Base-by-base conservation (phyloP, 163 green algal species). In the Volvox carteri region DNA sequence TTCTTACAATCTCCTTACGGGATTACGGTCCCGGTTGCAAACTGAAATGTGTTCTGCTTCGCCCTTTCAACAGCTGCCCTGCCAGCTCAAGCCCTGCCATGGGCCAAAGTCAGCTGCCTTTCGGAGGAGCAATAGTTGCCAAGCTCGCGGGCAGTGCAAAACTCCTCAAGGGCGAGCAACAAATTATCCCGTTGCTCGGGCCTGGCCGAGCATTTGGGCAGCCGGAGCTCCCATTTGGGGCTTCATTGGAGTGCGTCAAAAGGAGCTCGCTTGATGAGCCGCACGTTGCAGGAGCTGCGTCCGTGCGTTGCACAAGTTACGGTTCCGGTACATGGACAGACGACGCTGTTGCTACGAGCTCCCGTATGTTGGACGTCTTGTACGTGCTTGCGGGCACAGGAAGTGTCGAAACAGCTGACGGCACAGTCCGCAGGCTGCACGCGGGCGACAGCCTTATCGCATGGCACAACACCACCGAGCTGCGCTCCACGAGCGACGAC, bases 401-500 rank as follows among this genome's bases (percentile, higher is more conserved):
- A 30, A n/a, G 42, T 3, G 39, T 84, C 1, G 58, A 2, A 2
- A 35, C 39, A 41, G 72, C 35, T 9, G 72, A 76, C 23, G 84
- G 84, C 28, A 41, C n/a, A 30, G 46, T 58, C 35, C 83, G 83
- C 5, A 14, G 33, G 28, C 48, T 88, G 68, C 67, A 70, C 37
- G n/a, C 84, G 3, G 84, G 84, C 30, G 84, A 89, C 39, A 76
- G 46, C 19, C 84, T 89, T 18, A 18, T 89, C n/a, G n/a, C 72
- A 7, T 89, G 84, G 84, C 84, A 89, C 70, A 89, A 77, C 84
- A 74, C 68, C 25, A 75, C 35, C 30, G 23, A 72, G n/a, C 25
- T 88, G 83, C 30, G 16, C 0, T 52, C 74, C 14, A 28, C 78
- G 21, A 46, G 41, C 23, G 68, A 35, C 16, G 42, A 77, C 4